phyloP scores from a whole-genome alignment of 768 basidiomycete species.

The Cyclocybe aegerita region DNA sequence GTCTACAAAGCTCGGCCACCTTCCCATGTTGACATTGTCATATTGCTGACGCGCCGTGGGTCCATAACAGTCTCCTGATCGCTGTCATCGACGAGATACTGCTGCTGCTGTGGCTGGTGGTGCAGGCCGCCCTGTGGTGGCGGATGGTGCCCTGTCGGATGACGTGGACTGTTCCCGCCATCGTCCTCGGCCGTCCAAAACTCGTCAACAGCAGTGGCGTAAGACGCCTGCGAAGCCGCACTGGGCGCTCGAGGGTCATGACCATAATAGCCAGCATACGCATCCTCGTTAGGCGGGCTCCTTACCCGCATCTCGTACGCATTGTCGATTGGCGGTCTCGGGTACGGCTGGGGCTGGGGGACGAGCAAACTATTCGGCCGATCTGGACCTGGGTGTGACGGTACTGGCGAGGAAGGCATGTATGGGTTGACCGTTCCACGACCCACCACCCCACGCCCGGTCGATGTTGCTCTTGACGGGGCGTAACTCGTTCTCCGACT shows the following conservation, averaged over 20 bases:
- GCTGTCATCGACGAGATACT: conserved; percentile 9
- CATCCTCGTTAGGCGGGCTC: conserved; percentile 10
- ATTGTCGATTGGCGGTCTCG: conserved; percentile 9
- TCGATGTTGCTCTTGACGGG: conserved; percentile 24
- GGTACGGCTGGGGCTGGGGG: conserved; percentile 4
- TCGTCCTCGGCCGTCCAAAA: conserved; percentile 33
- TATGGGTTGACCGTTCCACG: conserved; percentile 15
- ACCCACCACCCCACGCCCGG: conserved; percentile 13
- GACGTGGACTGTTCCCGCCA: conserved; percentile 4
- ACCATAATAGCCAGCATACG: conserved; percentile 7
- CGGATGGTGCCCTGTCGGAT: conserved; percentile 11
- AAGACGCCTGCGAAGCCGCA: conserved; percentile 38
- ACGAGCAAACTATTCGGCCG: conserved; percentile 9
- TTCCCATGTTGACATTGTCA: conserved; percentile 34
- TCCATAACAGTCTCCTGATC: conserved; percentile 28
- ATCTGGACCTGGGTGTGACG: conserved; percentile 20
- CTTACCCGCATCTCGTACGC: conserved; percentile 41
- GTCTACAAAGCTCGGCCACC: conserved; percentile 41
- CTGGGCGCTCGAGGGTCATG: conserved; percentile 32
- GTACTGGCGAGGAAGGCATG: conserved; percentile 24
- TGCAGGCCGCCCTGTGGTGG: conserved; percentile 2
- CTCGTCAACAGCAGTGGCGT: conserved; percentile 44
- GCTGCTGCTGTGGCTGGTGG: conserved; percentile 6
- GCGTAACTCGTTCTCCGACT: conserved; percentile 37
- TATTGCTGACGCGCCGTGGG: conserved; percentile 25